Percentiles rank a stretch among this genome's conserved stretches.
phyloP scores from a whole-genome alignment of 768 basidiomycete species.

The Termitomyces titanicus region DNA sequence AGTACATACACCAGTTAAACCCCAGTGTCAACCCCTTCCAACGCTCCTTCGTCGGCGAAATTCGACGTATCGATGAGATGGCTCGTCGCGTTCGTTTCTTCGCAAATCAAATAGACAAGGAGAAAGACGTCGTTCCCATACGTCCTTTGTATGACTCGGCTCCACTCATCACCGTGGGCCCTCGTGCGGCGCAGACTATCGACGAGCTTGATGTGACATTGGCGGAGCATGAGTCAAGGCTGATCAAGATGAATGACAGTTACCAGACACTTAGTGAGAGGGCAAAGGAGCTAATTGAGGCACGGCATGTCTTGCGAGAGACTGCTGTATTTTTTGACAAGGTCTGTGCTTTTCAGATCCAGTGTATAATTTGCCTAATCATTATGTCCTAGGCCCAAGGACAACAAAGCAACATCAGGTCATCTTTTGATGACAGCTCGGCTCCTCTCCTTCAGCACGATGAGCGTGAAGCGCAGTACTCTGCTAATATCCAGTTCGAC shows the following conservation, averaged over 20 bases:
- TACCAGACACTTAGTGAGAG: slow-evolving; percentile 87
- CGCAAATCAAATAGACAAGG: slow-evolving; percentile 76
- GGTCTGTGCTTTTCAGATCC: slow-evolving; percentile 34
- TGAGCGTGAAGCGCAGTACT: slow-evolving; percentile 70
- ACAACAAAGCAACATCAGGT: slow-evolving; percentile 75
- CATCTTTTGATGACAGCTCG: slow-evolving; percentile 88
- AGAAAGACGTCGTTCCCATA: slow-evolving; percentile 77
- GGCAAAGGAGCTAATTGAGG: slow-evolving; percentile 85
- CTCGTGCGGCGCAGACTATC: slow-evolving; percentile 87
- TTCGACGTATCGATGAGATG: slow-evolving; percentile 95
- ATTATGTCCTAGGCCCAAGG: slow-evolving; percentile 59
- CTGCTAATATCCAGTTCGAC: slow-evolving; percentile 65
- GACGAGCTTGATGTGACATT: slow-evolving; percentile 91
- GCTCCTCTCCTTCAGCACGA: slow-evolving; percentile 91
- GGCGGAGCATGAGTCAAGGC: slow-evolving; percentile 78
- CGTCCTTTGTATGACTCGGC: slow-evolving; percentile 85
- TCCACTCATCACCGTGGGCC: slow-evolving; percentile 85
- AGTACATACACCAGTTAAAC: slow-evolving; percentile 62
- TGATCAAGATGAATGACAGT: slow-evolving; percentile 88
- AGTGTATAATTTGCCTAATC: slow-evolving; percentile 5
- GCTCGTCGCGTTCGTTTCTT: slow-evolving; percentile 93
- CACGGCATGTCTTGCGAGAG: slow-evolving; percentile 89
- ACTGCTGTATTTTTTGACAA: slow-evolving; percentile 95
- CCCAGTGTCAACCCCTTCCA: slow-evolving; percentile 96
- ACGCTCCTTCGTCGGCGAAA: slow-evolving; percentile 95